A percentile compares a stretch with the other conserved stretches of the same genome.
Conservation (phyloP, 2,329 filamentous ascomycete genomes). For the Sporothrix sp. region DNA sequence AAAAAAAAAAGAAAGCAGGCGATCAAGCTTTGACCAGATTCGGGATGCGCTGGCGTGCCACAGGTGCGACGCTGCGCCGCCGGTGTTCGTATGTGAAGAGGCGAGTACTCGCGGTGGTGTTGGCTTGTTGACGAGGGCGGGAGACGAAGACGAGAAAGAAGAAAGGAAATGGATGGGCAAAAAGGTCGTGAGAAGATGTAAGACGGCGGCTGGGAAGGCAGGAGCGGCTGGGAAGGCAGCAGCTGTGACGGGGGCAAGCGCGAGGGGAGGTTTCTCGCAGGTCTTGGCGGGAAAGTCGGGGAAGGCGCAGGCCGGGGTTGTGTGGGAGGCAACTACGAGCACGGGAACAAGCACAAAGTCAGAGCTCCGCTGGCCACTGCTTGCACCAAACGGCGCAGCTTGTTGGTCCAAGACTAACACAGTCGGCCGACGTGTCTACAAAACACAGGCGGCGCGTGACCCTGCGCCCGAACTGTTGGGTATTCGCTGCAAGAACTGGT, state of each 20-base stretch:
- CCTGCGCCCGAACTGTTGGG: neutral
- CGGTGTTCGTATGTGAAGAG: conserved; percentile 11
- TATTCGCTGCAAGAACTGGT: neutral
- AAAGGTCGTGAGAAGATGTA: neutral
- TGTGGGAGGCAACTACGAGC: neutral
- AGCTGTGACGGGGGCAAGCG: neutral
- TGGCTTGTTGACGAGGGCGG: conserved; percentile 3
- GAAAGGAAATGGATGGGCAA: neutral
- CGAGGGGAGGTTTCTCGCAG: neutral
- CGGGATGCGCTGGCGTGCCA: neutral
- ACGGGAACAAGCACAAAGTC: neutral
- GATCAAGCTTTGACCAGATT: too few relatives aligned
- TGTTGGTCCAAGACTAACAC: too few relatives aligned
- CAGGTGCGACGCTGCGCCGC: conserved; percentile 5
- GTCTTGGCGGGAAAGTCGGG: conserved; percentile 4
- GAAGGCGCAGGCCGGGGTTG: conserved; percentile 2
- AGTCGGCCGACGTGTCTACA: too few relatives aligned
- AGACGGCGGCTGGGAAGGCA: neutral
- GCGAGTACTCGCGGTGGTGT: too few relatives aligned
- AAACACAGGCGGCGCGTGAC: too few relatives aligned
- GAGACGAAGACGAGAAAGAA: neutral
- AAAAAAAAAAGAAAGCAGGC: too few relatives aligned
- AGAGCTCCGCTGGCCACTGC: too few relatives aligned
- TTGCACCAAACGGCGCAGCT: too few relatives aligned
- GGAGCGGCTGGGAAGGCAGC: neutral